Conservation (phyloP, 2,329 filamentous ascomycete species). For the Diplodia sapinea region DNA sequence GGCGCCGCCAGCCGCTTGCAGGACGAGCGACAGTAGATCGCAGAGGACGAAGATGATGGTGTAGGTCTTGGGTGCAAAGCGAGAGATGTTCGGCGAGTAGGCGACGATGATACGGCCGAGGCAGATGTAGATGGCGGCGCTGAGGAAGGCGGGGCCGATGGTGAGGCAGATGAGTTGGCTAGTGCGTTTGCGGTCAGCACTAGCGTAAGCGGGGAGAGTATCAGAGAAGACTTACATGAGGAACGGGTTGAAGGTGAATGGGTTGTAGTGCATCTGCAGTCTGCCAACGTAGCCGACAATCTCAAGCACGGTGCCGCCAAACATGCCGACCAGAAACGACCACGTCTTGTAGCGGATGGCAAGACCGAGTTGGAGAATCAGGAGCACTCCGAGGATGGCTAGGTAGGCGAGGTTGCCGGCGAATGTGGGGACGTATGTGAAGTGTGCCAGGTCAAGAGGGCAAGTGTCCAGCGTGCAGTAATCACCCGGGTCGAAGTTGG, state of each 20-base stretch:
- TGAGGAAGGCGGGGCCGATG: constrained; percentile 62
- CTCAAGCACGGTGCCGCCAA: constrained; percentile 57
- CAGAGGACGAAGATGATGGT: constrained; percentile 65
- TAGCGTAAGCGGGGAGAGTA: not conserved
- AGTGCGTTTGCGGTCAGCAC: constrained; percentile 35
- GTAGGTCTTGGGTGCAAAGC: constrained; percentile 50
- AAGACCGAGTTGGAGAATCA: constrained; percentile 56
- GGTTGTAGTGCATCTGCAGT: constrained; percentile 59
- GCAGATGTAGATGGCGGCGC: constrained; percentile 62
- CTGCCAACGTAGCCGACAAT: constrained; percentile 63
- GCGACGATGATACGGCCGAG: constrained; percentile 63
- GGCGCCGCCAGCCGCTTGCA: constrained; percentile 65
- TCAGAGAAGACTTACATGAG: constrained; percentile 51
- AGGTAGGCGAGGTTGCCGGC: constrained; percentile 60
- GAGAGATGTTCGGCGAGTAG: constrained; percentile 52
- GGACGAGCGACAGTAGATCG: constrained; percentile 63
- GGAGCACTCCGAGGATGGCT: constrained; percentile 57
- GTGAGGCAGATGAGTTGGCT: constrained; percentile 63
- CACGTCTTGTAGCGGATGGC: constrained; percentile 61
- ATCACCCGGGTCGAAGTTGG: not conserved
- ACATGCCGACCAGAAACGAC: constrained; percentile 60
- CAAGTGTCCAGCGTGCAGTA: constrained; percentile 47
- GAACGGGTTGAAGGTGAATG: constrained; percentile 57
- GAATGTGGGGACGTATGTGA: constrained; percentile 61
- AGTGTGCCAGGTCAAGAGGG: constrained; percentile 55